Evolutionary conservation across 2,329 filamentous ascomycete genomes (phyloP), one percentile per base, ranked within the genome.

Genomic region (Aspergillus terreus): DNA sequence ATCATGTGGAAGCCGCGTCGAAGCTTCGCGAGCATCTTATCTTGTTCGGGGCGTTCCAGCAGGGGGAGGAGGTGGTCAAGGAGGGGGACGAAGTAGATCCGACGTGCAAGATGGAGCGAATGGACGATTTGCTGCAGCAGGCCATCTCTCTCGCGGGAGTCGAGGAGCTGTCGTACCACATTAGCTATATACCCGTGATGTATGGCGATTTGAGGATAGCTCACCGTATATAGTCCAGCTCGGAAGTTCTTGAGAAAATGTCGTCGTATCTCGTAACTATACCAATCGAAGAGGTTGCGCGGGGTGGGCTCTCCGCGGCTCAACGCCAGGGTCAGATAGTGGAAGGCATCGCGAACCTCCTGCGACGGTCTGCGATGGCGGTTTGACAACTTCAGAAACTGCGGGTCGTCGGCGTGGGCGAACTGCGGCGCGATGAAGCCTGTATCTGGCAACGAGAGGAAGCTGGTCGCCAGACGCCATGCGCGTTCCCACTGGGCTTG

Each of bases 1-100:
- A 77, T 69, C 9, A 75, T 73, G 50, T 79, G 71, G 19, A 81
- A 67, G 30, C 71, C 70, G 35, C 70, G 65, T 32, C 66, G 67
- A 35, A 80, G 68, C 50, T 69, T 74, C 19, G 51, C 60, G 53
- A 65, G 66, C 47, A 59, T 63, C 44, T 49, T 59, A 48, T 63
- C 65, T 58, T 60, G 69, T 19, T 60, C 66, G 3, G 57, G 30
- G 4, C 46, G 42, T 21, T 64, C 50, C 40, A 68, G 48, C 7
- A 66, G 49, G 4, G 68, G 64, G 32, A 71, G 47, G 2, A 74
- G 44, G 50, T 67, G 64, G 44, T 70, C 62, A 30, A 66, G 56
- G 27, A 74, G 58, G 0, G 69, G 70, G 14, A 63, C 58, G 50
- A 71, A 63, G 49, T 75, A 75, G 5, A 73, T 64, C 27, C 57